Conservation (phyloP, 768 basidiomycete genomes). For the Leucosporidium creatinivorum region DNA sequence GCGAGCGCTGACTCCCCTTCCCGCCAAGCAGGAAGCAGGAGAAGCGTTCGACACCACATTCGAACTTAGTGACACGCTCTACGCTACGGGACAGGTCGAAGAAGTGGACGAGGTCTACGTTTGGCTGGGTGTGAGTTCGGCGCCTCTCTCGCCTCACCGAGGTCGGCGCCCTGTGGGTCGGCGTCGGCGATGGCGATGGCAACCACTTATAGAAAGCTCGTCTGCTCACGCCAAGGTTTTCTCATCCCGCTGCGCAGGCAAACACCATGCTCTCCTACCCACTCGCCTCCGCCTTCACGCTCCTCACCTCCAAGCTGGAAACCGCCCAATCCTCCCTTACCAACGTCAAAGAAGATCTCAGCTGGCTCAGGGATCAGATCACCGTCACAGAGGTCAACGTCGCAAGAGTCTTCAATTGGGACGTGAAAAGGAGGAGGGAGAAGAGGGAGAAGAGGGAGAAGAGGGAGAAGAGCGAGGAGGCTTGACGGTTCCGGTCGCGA, state of each 20-base stretch:
- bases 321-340: slow-evolving; percentile 60
- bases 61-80: slow-evolving; percentile 92
- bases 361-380: slow-evolving; percentile 86
- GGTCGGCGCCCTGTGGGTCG: no score
- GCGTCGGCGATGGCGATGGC: no score
- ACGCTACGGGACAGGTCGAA: slow-evolving; percentile 79
- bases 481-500: no score
- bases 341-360: slow-evolving; percentile 75
- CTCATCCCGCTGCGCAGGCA: no score
- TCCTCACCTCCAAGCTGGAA: slow-evolving; percentile 66
- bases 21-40: slow-evolving; percentile 40
- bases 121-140: slow-evolving; percentile 77
- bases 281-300: slow-evolving; percentile 62
- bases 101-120: slow-evolving; percentile 83
- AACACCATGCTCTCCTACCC: slow-evolving; percentile 97
- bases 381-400: slow-evolving; percentile 96
- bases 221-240: no score
- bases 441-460: no score
- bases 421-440: slow-evolving; percentile 73
- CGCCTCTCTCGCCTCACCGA: not conserved
- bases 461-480: no score
- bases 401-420: slow-evolving; percentile 93
- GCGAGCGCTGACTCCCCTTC: not conserved
- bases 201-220: no score
- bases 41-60: slow-evolving; percentile 70